phyloP scores from a whole-genome alignment of 2,329 filamentous ascomycete genomes.

The Colletotrichum euphorbiae region DNA sequence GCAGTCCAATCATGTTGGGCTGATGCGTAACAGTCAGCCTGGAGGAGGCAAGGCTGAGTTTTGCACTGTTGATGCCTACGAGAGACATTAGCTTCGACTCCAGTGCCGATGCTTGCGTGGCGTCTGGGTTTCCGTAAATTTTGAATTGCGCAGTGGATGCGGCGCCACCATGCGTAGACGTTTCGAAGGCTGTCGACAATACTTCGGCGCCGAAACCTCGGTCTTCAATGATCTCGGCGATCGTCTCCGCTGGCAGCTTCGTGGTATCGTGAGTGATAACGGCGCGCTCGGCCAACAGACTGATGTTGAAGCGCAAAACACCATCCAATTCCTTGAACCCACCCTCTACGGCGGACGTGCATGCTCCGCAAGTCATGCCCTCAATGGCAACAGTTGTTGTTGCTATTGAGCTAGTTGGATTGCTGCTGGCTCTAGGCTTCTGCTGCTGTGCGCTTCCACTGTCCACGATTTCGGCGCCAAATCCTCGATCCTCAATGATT shows the following conservation, averaged over 20 bases:
- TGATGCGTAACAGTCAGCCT: conserved; percentile 80
- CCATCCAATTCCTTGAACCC: conserved; percentile 84
- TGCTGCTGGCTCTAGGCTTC: conserved; percentile 47
- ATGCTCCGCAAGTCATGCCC: conserved; percentile 98
- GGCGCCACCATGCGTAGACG: conserved; percentile 55
- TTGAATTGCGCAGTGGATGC: conserved; percentile 80
- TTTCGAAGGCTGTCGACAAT: conserved; percentile 77
- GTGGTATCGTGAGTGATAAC: conserved; percentile 85
- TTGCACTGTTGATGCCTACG: conserved; percentile 79
- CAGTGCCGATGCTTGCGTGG: conserved; percentile 76
- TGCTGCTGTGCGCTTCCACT: conserved; percentile 43
- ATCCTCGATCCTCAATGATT: conserved; percentile 78
- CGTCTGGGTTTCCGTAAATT: conserved; percentile 82
- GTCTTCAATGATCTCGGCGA: conserved; percentile 87
- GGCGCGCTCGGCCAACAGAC: conserved; percentile 89
- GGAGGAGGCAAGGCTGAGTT: conserved; percentile 78
- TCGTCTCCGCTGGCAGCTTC: conserved; percentile 77
- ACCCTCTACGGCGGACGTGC: conserved; percentile 89
- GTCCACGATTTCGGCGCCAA: conserved; percentile 83
- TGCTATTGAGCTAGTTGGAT: conserved; percentile 58
- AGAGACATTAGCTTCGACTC: conserved; percentile 74
- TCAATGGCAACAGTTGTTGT: conserved; percentile 90
- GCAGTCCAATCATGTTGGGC: conserved; percentile 78
- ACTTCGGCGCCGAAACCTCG: conserved; percentile 87
- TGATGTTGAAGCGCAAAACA: conserved; percentile 91